Conservation (phyloP, 2,329 filamentous ascomycete genomes). For the Calonectria montana region DNA sequence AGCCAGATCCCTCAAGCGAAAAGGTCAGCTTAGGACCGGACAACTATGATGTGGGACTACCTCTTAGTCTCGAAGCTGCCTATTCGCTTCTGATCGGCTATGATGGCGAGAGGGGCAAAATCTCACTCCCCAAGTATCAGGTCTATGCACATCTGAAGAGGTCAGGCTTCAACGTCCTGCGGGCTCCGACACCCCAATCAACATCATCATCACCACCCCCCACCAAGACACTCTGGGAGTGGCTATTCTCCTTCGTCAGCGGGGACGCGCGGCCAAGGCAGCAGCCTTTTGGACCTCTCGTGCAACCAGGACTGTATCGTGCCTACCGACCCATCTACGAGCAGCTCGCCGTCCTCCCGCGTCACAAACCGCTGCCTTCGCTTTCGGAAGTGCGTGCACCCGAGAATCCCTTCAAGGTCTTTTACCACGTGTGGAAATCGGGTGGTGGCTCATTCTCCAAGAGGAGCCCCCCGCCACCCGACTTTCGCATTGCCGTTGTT, state of each 20-base stretch:
- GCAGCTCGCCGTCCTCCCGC: conserved; percentile 78
- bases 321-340: conserved; percentile 79
- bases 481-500: conserved; percentile 87
- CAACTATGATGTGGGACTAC: conserved; percentile 74
- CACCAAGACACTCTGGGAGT: conserved; percentile 58
- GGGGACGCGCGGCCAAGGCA: conserved; percentile 39
- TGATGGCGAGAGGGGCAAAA: conserved; percentile 70
- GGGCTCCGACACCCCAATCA: conserved; percentile 60
- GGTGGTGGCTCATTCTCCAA: conserved; percentile 76
- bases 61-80: conserved; percentile 90
- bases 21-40: conserved; percentile 42
- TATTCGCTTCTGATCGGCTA: conserved; percentile 86
- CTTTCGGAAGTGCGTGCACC: conserved; percentile 42
- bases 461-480: conserved; percentile 78
- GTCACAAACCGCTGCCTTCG: conserved; percentile 67
- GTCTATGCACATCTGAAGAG: conserved; percentile 90
- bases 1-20: conserved; percentile 40
- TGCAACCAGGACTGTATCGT: conserved; percentile 73
- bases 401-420: conserved; percentile 74
- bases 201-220: conserved; percentile 27
- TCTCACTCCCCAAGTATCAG: conserved; percentile 82
- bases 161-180: conserved; percentile 82
- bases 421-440: conserved; percentile 85
- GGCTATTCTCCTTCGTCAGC: conserved; percentile 63
- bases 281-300: conserved; percentile 64